A percentile compares a stretch with the other conserved stretches of the same genome.
phyloP scores from a whole-genome alignment of 441 rosid species.

The Gossypium laxum region DNA sequence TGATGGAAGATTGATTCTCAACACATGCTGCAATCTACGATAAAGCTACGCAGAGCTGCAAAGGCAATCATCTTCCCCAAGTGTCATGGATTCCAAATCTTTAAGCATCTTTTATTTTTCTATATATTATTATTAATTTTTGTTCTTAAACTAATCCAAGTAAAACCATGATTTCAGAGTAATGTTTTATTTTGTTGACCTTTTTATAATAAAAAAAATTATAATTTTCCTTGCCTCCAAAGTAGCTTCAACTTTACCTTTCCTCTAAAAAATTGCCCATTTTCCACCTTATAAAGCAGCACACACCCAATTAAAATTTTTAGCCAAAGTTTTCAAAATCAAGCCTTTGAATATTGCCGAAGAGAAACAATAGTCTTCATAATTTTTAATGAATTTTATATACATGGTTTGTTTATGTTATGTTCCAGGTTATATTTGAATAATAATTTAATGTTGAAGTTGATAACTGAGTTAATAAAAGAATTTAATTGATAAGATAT shows the following conservation, averaged over 20 bases:
- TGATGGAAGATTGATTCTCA: constrained; percentile 29
- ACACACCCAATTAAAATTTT: background rate
- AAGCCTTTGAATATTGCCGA: background rate
- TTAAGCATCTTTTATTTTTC: constrained; percentile 11
- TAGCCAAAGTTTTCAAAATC: background rate
- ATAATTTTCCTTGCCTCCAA: background rate
- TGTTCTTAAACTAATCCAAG: constrained; percentile 2
- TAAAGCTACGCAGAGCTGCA: constrained; percentile 20
- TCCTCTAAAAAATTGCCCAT: background rate
- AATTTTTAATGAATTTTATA: too few relatives aligned
- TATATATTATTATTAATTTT: background rate
- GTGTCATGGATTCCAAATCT: constrained; percentile 26
- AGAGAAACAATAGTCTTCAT: too few relatives aligned
- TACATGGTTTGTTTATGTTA: too few relatives aligned
- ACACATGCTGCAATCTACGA: constrained; percentile 43
- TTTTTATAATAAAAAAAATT: background rate
- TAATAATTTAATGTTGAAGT: too few relatives aligned
- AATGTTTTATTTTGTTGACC: constrained; percentile 13
- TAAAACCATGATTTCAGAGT: background rate
- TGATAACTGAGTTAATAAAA: too few relatives aligned
- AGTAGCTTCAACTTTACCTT: constrained; percentile 15
- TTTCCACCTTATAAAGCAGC: background rate
- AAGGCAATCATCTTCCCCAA: constrained; percentile 39
- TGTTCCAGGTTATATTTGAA: too few relatives aligned
- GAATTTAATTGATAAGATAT: too few relatives aligned